Evolutionary conservation across 2,329 filamentous ascomycete species (phyloP).

Genomic region (Claviceps capensis): DNA sequence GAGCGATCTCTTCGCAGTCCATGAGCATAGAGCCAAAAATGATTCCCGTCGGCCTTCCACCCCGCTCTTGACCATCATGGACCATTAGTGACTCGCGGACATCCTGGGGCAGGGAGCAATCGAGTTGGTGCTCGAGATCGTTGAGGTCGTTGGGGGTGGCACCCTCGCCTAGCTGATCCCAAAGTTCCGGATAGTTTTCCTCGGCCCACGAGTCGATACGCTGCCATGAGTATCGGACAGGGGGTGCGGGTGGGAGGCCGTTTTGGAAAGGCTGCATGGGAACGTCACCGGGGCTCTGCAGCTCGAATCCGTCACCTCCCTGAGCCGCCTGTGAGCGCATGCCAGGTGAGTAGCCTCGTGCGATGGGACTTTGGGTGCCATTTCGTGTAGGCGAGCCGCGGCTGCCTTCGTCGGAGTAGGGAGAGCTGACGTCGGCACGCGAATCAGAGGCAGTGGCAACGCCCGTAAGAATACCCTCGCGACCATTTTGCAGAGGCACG

Average conservation of each 20-base stretch:
- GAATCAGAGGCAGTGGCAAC: constrained; percentile 85
- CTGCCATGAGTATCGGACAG: constrained; percentile 79
- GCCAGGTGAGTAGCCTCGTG: constrained; percentile 76
- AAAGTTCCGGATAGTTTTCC: constrained; percentile 88
- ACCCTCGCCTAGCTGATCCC: constrained; percentile 83
- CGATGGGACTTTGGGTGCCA: constrained; percentile 34
- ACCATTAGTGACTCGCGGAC: constrained; percentile 80
- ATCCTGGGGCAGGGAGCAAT: constrained; percentile 86
- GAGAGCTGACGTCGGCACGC: constrained; percentile 64
- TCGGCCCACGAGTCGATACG: constrained; percentile 92
- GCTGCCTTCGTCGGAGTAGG: constrained; percentile 61
- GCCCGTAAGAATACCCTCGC: constrained; percentile 71
- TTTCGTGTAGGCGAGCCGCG: constrained; percentile 38
- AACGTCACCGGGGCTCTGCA: constrained; percentile 66
- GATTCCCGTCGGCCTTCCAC: constrained; percentile 79
- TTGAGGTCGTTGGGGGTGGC: constrained; percentile 92
- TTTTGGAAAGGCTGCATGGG: constrained; percentile 94
- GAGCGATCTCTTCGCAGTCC: constrained; percentile 94
- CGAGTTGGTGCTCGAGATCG: constrained; percentile 88
- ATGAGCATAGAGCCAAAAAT: constrained; percentile 91
- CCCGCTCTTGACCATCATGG: constrained; percentile 95
- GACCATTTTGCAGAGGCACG: constrained; percentile 71
- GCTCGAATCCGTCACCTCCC: constrained; percentile 54
- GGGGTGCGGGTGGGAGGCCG: constrained; percentile 78
- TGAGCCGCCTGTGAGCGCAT: constrained; percentile 66